These are phyloP conservation scores for Solanum lignicaule DNA, from an alignment of 257 asterid species.

Conservation along the genomic window DNA sequence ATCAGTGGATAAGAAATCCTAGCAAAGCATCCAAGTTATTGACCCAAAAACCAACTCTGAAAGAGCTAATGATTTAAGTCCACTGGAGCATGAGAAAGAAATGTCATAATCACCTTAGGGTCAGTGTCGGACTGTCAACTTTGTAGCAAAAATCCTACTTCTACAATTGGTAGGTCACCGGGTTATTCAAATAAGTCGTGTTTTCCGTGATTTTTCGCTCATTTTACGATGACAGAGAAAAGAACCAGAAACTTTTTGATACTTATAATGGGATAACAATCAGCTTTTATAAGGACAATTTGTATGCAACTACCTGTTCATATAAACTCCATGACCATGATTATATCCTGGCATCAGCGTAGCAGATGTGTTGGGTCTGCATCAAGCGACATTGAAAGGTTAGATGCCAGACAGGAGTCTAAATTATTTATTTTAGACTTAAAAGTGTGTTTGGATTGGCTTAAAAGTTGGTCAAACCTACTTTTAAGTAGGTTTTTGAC, in stretches of 20 bases:
- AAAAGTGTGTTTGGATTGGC: too few species aligned
- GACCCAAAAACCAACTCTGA: not conserved
- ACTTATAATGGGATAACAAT: not conserved
- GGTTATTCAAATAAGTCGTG: too few species aligned
- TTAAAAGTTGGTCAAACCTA: too few species aligned
- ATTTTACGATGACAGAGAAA: not conserved
- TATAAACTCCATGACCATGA: conserved; percentile 39
- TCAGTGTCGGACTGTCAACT: not conserved
- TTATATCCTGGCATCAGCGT: conserved; percentile 52
- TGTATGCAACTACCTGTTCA: conserved; percentile 41
- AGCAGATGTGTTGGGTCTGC: conserved; percentile 49
- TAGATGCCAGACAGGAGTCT: not conserved
- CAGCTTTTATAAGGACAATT: not conserved
- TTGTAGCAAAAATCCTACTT: not conserved
- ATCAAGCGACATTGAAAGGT: not conserved
- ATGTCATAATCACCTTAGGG: not conserved
- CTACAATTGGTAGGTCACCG: too few species aligned
- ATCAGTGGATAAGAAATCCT: not conserved
- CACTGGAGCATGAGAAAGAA: not conserved
- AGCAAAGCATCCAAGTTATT: not conserved
- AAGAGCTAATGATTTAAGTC: not conserved
- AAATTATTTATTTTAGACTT: not conserved
- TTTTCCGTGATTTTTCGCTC: too few species aligned
- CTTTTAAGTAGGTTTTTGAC: too few species aligned
- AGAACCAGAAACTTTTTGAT: not conserved